Evolutionary conservation across 805 yeast genomes (phyloP).

Genomic region (Myxozyma melibiosi): DNA sequence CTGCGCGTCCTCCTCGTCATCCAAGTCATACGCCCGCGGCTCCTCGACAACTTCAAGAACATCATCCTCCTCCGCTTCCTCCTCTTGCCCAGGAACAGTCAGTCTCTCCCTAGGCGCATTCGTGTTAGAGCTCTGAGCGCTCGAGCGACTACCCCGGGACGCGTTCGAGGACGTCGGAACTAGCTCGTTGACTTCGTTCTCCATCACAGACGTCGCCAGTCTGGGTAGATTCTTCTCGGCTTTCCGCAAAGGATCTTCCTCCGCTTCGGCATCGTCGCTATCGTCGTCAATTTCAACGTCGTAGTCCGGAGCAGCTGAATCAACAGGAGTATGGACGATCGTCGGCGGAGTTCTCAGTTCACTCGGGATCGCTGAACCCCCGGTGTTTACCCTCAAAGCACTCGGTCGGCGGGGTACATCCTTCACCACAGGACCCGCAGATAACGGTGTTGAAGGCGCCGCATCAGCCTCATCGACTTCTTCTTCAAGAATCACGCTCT

Average conservation of each 20-base stretch:
- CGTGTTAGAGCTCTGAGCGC: background rate
- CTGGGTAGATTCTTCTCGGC: conserved; percentile 21
- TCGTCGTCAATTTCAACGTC: background rate
- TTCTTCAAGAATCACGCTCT: conserved; percentile 15
- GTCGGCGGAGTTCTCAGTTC: background rate
- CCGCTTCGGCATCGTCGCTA: background rate
- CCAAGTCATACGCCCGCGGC: conserved; percentile 5
- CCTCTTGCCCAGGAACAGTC: background rate
- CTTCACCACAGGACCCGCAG: background rate
- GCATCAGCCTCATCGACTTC: conserved; percentile 1
- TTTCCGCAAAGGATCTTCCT: conserved; percentile 8
- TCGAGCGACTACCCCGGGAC: background rate
- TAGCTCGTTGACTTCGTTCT: conserved; percentile 2
- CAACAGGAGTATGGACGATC: conserved; percentile 7
- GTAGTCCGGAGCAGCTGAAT: background rate
- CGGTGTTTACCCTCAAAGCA: background rate
- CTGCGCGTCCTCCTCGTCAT: conserved; percentile 15
- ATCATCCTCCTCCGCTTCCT: background rate
- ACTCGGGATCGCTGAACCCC: background rate
- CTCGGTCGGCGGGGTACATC: background rate
- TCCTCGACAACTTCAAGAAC: too few relatives aligned
- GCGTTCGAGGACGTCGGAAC: background rate
- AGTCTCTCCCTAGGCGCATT: background rate
- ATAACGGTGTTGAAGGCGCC: background rate
- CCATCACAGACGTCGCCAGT: conserved; percentile 10